Evolutionary conservation across 1,284 basidiomycete genomes (phyloP).

Genomic region (Naganishia sp.): DNA sequence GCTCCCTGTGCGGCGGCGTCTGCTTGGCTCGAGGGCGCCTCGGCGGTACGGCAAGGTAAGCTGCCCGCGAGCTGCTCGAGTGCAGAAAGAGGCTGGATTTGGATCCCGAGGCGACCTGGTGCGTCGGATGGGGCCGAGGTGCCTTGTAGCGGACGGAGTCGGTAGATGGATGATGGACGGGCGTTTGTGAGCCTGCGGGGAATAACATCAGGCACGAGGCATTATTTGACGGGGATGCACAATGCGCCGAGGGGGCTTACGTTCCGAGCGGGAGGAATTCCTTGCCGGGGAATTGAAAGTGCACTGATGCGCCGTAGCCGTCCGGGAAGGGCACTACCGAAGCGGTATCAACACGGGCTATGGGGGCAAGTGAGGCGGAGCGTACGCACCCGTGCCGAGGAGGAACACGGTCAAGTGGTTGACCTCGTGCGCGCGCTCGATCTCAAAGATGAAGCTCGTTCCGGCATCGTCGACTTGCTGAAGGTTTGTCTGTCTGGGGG

Average conservation of each 20-base stretch:
- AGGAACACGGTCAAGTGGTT: constrained; percentile 90
- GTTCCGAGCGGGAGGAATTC: constrained; percentile 86
- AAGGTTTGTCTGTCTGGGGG: constrained; percentile 51
- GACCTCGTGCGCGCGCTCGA: constrained; percentile 72
- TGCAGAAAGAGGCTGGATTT: constrained; percentile 59
- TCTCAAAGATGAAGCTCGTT: constrained; percentile 63
- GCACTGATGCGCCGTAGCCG: constrained; percentile 83
- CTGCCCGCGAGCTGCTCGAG: constrained; percentile 53
- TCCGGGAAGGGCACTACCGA: constrained; percentile 80
- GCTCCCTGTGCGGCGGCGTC: constrained; percentile 37
- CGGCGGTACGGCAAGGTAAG: constrained; percentile 58
- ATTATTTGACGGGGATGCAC: too few relatives aligned
- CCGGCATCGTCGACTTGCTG: constrained; percentile 41
- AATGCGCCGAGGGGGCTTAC: constrained; percentile 59
- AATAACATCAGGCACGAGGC: too few relatives aligned
- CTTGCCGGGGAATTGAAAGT: constrained; percentile 84
- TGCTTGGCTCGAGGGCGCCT: background rate
- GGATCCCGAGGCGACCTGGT: constrained; percentile 59
- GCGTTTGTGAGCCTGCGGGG: constrained; percentile 75
- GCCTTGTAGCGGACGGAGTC: constrained; percentile 64
- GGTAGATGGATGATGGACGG: constrained; percentile 89
- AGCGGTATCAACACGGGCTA: constrained; percentile 58
- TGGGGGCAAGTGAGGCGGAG: constrained; percentile 4
- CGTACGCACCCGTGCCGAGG: constrained; percentile 69
- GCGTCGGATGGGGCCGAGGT: constrained; percentile 44